These are phyloP conservation scores for Ceratocystis albifundus DNA, from an alignment of 2,329 filamentous ascomycete species.

Conservation along the genomic window DNA sequence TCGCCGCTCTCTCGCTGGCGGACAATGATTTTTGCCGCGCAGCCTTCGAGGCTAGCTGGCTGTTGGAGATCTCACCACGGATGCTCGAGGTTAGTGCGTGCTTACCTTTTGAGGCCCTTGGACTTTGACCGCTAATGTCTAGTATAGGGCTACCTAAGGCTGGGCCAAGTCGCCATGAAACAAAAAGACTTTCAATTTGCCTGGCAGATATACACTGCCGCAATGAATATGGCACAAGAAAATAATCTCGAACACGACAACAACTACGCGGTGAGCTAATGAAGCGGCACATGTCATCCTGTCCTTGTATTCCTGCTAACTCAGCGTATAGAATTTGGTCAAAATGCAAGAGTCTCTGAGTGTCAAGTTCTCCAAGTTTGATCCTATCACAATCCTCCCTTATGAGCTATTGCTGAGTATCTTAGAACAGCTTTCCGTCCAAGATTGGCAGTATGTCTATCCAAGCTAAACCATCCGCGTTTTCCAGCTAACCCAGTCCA, in stretches of 20 bases:
- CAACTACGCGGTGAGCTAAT: conserved; percentile 2
- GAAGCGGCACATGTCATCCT: not conserved
- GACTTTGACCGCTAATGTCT: not conserved
- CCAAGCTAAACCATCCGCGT: not conserved
- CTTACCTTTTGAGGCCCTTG: not conserved
- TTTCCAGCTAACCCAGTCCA: not conserved
- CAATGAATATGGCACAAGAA: conserved; percentile 30
- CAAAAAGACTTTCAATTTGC: conserved; percentile 33
- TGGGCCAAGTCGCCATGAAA: conserved; percentile 33
- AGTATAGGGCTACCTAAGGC: conserved; percentile 34
- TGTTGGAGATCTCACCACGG: conserved; percentile 34
- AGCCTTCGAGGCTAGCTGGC: conserved; percentile 34
- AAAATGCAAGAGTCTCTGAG: conserved; percentile 14
- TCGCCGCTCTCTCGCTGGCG: conserved; percentile 31
- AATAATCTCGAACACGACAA: conserved; percentile 24
- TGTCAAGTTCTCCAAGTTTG: conserved; percentile 3
- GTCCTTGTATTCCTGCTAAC: not conserved
- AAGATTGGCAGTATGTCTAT: conserved; percentile 14
- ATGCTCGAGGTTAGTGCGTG: conserved; percentile 31
- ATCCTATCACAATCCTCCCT: conserved; percentile 19
- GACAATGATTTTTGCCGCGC: conserved; percentile 33
- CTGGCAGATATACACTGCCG: conserved; percentile 34
- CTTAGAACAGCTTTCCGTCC: conserved; percentile 7
- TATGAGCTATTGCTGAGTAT: conserved; percentile 20
- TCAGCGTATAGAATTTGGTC: conserved; percentile 20